Base-by-base conservation (phyloP, 345 rosid genomes). In the Heritiera fomes region DNA sequence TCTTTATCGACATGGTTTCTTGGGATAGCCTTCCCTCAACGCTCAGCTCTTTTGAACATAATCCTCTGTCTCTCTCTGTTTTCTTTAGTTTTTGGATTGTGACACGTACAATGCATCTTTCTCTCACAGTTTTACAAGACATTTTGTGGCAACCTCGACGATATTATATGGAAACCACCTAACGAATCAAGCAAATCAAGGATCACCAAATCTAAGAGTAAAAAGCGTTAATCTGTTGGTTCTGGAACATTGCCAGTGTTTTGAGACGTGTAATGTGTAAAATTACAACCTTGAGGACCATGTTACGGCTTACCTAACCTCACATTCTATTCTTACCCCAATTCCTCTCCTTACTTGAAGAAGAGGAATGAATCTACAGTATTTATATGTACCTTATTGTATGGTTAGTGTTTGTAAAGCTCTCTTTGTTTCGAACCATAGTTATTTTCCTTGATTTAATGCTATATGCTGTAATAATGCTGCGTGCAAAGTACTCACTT, bases 121-220 rank as follows among this genome's bases (percentile, higher is more conserved):
- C 8, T 64, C 15, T 64, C 85, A 87, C 92, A 95, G 99, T 95
- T 95, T 75, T 95, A 95, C 90, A 89, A 91, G 89, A 90, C 87
- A 43, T 95, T 95, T 75, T 92, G 87, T 81, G 40, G 92, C 84
- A 93, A 95, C 77, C 98, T 93, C 15, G 98, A 92, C 15, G 98
- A 95, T 79, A 90, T 95, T 75, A 95, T 95, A 78, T 93, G 99
- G 99, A 95, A 87, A 78, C 98, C 94, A 41, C 90, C 92, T 46
- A 81, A 77, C 30, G 91, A 91, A 81, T 84, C 93, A 12, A 84
- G 79, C 77, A 93, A 85, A 85, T 82, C 86, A 56, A 88, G 87
- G 85, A 80, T 89, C 66, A 75, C 86, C 45, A 92, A 89, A 82
- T 66, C 92, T 2, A 93, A 85, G 88, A 86, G 92, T 84, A 92